Evolutionary conservation across 345 rosid genomes (phyloP).

Genomic region (Brassica cretica): DNA sequence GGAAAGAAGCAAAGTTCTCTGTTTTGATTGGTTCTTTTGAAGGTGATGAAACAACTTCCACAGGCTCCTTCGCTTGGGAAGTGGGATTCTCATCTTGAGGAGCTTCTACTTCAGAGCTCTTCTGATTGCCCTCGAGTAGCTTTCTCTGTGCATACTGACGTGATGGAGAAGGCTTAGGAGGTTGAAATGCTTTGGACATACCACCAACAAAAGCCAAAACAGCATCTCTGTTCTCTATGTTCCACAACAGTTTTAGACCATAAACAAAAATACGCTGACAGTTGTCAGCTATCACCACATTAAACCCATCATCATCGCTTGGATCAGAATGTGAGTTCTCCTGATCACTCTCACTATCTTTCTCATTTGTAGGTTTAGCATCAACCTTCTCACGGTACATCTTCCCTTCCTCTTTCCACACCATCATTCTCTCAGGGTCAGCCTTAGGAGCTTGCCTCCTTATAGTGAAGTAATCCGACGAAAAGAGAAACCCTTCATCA

Average conservation of each 20-base stretch:
- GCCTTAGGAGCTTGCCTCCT: slow-evolving; percentile 96
- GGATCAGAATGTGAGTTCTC: slow-evolving; percentile 83
- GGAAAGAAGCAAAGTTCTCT: slow-evolving; percentile 52
- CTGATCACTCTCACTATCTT: slow-evolving; percentile 69
- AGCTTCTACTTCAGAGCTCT: slow-evolving; percentile 44
- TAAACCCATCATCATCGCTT: slow-evolving; percentile 93
- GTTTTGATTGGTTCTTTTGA: slow-evolving; percentile 44
- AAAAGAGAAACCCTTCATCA: slow-evolving; percentile 89
- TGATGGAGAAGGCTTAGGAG: slow-evolving; percentile 88
- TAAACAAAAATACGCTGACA: slow-evolving; percentile 91
- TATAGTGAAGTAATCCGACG: slow-evolving; percentile 89
- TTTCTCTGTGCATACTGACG: slow-evolving; percentile 86
- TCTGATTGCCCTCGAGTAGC: slow-evolving; percentile 67
- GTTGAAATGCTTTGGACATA: slow-evolving; percentile 84
- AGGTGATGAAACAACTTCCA: slow-evolving; percentile 48
- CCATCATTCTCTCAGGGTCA: slow-evolving; percentile 75
- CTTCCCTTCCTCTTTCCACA: slow-evolving; percentile 99
- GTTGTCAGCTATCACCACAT: slow-evolving; percentile 89
- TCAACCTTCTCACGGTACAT: slow-evolving; percentile 79
- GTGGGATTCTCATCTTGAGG: slow-evolving; percentile 49
- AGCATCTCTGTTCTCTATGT: slow-evolving; percentile 86
- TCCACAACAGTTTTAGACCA: slow-evolving; percentile 84
- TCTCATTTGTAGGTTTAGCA: slow-evolving; percentile 77
- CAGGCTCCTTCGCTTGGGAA: slow-evolving; percentile 45
- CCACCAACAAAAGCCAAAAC: slow-evolving; percentile 93